Conservation (phyloP, 768 basidiomycete species). For the Rhizopogon vulgaris region DNA sequence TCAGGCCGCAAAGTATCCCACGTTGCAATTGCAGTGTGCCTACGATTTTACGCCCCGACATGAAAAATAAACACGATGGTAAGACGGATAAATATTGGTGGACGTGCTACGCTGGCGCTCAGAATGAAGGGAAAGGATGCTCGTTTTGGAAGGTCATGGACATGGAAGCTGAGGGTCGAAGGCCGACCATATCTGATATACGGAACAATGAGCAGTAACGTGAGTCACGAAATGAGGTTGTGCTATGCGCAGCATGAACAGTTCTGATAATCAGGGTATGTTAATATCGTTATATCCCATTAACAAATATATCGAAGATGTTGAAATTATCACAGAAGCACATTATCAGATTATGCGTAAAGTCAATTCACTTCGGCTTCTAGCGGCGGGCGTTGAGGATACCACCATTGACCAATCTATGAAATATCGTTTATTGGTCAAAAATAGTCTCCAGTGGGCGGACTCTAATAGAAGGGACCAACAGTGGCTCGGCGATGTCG, state of each 20-base stretch:
- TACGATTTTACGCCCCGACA: slow-evolving; percentile 66
- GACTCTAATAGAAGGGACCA: neutral
- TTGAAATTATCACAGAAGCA: too few relatives aligned
- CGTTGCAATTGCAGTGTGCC: slow-evolving; percentile 70
- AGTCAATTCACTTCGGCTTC: neutral
- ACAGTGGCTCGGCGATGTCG: neutral
- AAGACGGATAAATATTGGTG: slow-evolving; percentile 64
- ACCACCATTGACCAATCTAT: neutral
- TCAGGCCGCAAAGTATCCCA: slow-evolving; percentile 57
- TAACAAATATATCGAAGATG: neutral
- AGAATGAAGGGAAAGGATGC: slow-evolving; percentile 82
- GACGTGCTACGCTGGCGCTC: slow-evolving; percentile 71
- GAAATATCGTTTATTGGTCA: too few relatives aligned
- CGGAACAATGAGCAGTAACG: neutral
- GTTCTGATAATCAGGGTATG: neutral
- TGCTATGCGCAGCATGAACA: neutral
- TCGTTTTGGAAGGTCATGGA: slow-evolving; percentile 71
- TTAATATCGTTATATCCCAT: neutral
- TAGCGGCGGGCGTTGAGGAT: neutral
- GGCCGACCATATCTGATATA: slow-evolving; percentile 32
- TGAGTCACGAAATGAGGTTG: neutral
- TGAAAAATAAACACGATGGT: slow-evolving; percentile 63
- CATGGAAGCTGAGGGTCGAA: slow-evolving; percentile 60
- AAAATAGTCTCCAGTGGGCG: too few relatives aligned
- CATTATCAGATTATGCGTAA: neutral